Evolutionary conservation across 208 protist genomes (phyloP).

Genomic region (Wallacemonas collosoma): DNA sequence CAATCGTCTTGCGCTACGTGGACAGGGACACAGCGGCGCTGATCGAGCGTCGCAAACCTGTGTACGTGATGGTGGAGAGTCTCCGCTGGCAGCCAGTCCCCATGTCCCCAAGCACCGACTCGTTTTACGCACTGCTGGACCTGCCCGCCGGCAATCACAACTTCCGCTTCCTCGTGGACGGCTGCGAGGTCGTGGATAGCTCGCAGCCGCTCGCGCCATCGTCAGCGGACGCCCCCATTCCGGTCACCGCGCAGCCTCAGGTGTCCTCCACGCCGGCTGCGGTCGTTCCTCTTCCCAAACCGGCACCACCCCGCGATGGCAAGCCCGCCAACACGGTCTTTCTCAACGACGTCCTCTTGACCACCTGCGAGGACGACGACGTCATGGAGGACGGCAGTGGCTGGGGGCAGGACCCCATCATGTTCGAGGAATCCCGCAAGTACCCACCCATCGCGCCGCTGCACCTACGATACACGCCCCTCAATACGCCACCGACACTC

Average conservation of each 20-base stretch:
- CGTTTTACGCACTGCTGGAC: conserved; percentile 84
- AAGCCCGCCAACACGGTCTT: conserved; percentile 69
- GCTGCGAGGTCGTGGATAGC: conserved; percentile 69
- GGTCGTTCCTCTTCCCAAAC: conserved; percentile 31
- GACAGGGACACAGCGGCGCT: conserved; percentile 63
- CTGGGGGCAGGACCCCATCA: conserved; percentile 79
- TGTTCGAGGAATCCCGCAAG: conserved; percentile 88
- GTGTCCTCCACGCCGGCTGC: conserved; percentile 9
- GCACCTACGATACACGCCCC: conserved; percentile 90
- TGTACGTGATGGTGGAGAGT: conserved; percentile 70
- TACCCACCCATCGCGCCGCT: conserved; percentile 89
- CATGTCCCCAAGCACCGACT: conserved; percentile 85
- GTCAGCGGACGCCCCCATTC: conserved; percentile 3
- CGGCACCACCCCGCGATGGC: conserved; percentile 41
- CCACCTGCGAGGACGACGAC: conserved; percentile 80
- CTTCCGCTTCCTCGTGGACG: conserved; percentile 82
- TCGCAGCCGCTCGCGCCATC: conserved; percentile 64
- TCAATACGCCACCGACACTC: conserved; percentile 90
- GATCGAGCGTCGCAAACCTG: conserved; percentile 36
- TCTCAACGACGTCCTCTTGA: conserved; percentile 72
- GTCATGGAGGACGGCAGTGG: conserved; percentile 77
- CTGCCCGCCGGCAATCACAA: conserved; percentile 76
- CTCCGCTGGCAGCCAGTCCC: conserved; percentile 69
- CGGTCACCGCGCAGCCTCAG: conserved; percentile 16
- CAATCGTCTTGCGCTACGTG: conserved; percentile 78